Conservation (phyloP, 176 grass and related monocot genomes). For the Echinochloa phyllopogon region DNA sequence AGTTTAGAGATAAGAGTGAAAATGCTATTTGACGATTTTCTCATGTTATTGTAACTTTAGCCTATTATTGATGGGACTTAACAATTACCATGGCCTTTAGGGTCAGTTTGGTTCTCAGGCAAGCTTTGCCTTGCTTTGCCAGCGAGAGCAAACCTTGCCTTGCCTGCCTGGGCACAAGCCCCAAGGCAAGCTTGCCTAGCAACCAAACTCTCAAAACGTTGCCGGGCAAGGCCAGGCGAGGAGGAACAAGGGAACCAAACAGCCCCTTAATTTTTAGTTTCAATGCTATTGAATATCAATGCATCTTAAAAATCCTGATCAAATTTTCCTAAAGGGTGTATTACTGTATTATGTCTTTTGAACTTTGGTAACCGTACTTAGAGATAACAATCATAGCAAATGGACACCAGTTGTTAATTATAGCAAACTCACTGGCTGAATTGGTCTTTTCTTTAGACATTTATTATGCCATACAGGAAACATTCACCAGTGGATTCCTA, state of each 20-base stretch:
- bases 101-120: no score
- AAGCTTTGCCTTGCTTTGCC: no score
- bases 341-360: neutral
- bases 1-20: constrained; percentile 27
- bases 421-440: constrained; percentile 5
- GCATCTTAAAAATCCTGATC: constrained; percentile 15
- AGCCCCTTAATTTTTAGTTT: neutral
- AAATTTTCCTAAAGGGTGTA: neutral
- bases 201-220: no score
- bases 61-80: neutral
- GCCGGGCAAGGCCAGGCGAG: no score
- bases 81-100: neutral
- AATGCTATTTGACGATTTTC: constrained; percentile 15
- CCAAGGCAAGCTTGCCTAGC: no score
- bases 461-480: neutral
- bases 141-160: no score
- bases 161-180: no score
- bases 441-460: neutral
- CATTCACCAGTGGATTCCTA: neutral
- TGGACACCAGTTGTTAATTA: neutral
- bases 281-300: neutral
- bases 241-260: no score
- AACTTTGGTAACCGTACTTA: neutral
- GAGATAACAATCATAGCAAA: neutral
- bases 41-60: neutral